Percentiles rank a stretch among this genome's conserved stretches.
Evolutionary conservation across 768 basidiomycete species (phyloP).

Genomic region (Tricholoma saponaceum): DNA sequence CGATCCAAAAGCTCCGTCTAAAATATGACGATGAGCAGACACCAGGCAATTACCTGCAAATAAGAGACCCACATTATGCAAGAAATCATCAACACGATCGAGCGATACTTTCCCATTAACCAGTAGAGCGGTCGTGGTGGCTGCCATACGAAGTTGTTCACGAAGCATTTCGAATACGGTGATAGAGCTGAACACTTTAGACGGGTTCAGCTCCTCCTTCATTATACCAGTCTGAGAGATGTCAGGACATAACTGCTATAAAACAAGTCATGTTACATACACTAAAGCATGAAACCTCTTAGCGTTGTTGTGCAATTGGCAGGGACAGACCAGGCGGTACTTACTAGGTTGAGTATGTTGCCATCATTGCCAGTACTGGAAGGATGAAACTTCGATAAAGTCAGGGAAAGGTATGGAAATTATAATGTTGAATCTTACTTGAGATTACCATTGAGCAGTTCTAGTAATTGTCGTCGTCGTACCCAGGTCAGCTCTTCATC

Average conservation of each 20-base stretch:
- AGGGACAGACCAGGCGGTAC: slow-evolving; percentile 13
- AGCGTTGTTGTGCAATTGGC: no score
- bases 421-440: no score
- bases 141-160: slow-evolving; percentile 42
- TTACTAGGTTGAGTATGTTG: slow-evolving; percentile 58
- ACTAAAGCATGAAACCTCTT: no score
- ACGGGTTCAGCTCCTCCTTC: slow-evolving; percentile 35
- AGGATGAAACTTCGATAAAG: no score
- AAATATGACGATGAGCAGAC: background rate
- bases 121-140: no score
- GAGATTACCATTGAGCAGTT: slow-evolving; percentile 37
- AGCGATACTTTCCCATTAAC: slow-evolving; percentile 57
- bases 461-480: slow-evolving; percentile 47
- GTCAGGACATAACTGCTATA: no score
- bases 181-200: slow-evolving; percentile 48
- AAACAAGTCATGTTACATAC: no score
- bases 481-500: slow-evolving; percentile 58
- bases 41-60: no score
- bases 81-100: slow-evolving; percentile 43
- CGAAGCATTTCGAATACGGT: slow-evolving; percentile 61
- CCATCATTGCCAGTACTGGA: slow-evolving; percentile 62
- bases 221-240: slow-evolving; percentile 39
- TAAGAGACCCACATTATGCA: slow-evolving; percentile 27
- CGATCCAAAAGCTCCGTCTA: slow-evolving; percentile 47
- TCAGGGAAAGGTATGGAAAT: no score